Evolutionary conservation across 805 yeast species (phyloP).

Genomic region (Lachancea sp.): DNA sequence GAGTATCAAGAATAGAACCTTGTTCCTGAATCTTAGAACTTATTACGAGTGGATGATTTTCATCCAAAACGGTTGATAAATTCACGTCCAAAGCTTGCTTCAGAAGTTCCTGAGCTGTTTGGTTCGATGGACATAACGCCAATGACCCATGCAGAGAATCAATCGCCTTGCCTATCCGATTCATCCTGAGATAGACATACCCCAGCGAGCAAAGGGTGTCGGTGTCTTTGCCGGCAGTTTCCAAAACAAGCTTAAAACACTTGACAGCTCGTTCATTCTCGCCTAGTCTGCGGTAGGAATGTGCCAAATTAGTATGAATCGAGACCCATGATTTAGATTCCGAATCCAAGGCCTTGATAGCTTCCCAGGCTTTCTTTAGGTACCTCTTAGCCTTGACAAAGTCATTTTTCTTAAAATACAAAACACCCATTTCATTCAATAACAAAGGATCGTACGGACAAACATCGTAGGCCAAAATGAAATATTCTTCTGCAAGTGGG

Average conservation of each 20-base stretch:
- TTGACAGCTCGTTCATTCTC: constrained; percentile 59
- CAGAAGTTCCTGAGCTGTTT: constrained; percentile 75
- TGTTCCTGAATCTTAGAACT: constrained; percentile 15
- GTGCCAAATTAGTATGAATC: constrained; percentile 81
- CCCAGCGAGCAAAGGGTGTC: constrained; percentile 82
- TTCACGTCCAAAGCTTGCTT: constrained; percentile 71
- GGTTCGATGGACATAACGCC: constrained; percentile 71
- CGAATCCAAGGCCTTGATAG: constrained; percentile 61
- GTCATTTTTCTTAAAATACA: constrained; percentile 72
- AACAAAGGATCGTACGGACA: constrained; percentile 84
- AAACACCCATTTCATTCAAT: constrained; percentile 88
- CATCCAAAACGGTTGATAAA: constrained; percentile 25
- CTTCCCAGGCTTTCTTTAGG: constrained; percentile 63
- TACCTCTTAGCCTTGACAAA: constrained; percentile 61
- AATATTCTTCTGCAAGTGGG: constrained; percentile 78
- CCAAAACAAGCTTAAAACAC: constrained; percentile 71
- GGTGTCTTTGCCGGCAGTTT: constrained; percentile 61
- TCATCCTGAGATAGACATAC: constrained; percentile 65
- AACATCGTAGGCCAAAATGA: constrained; percentile 63
- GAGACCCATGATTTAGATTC: constrained; percentile 82
- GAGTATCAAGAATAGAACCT: background rate
- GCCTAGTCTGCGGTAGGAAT: constrained; percentile 68
- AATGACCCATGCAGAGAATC: constrained; percentile 74
- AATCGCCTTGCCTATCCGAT: constrained; percentile 59
- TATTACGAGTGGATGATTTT: constrained; percentile 28